A percentile compares a stretch with the other conserved stretches of the same genome.
These are phyloP conservation scores for Eucalyptus leucophloia DNA, from an alignment of 345 rosid species.

Conservation along the genomic window DNA sequence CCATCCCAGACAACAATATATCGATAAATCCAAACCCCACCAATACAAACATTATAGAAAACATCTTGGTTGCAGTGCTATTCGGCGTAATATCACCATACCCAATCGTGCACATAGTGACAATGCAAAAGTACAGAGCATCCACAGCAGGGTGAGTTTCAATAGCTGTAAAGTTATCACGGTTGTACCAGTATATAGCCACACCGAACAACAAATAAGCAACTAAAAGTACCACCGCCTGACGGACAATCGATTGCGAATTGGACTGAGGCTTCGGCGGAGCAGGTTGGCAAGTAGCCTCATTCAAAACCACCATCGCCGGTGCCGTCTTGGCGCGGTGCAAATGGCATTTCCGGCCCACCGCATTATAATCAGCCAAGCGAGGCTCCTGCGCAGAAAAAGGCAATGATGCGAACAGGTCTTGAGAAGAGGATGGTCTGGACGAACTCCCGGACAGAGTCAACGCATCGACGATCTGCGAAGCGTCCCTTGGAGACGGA, in stretches of 20 bases:
- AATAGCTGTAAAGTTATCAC: slow-evolving; percentile 17
- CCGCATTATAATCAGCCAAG: background rate
- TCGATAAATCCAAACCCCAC: slow-evolving; percentile 39
- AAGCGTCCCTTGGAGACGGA: slow-evolving; percentile 18
- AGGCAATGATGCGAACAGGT: background rate
- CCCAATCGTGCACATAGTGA: slow-evolving; percentile 52
- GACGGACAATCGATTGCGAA: slow-evolving; percentile 10
- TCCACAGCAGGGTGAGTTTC: slow-evolving; percentile 37
- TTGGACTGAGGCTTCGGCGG: slow-evolving; percentile 7
- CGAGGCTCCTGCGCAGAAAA: background rate
- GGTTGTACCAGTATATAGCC: slow-evolving; percentile 9
- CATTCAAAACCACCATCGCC: slow-evolving; percentile 30
- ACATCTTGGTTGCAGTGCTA: slow-evolving; percentile 21
- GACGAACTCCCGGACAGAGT: slow-evolving; percentile 12
- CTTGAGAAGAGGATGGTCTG: slow-evolving; percentile 11
- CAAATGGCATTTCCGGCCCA: slow-evolving; percentile 1
- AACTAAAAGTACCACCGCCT: slow-evolving; percentile 10
- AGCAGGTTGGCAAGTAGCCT: background rate
- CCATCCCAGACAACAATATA: slow-evolving; percentile 27
- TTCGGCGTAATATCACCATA: slow-evolving; percentile 49
- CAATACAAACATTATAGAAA: slow-evolving; percentile 22
- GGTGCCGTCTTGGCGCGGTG: slow-evolving; percentile 84
- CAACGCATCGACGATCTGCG: slow-evolving; percentile 37
- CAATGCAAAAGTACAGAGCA: slow-evolving; percentile 54
- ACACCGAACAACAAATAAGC: slow-evolving; percentile 24